Evolutionary conservation across 345 rosid species (phyloP), one percentile per base, ranked within the genome.

Genomic region (Punica granatum): DNA sequence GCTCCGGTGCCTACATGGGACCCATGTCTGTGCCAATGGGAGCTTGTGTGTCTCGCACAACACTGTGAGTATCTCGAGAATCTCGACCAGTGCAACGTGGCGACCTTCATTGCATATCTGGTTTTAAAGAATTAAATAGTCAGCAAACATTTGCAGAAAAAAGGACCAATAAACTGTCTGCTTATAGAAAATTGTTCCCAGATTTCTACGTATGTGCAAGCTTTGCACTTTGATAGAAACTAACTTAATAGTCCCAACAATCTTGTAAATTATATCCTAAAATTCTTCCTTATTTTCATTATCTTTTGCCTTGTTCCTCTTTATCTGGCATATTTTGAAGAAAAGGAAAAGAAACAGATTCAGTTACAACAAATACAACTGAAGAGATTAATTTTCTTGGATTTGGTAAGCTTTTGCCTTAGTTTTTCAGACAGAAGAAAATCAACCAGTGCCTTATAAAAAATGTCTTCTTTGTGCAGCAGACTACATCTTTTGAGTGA

Each of bases 1-100:
- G 65, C 85, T 87, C 10, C 96, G 90, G 73, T 90, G 97, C 88
- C 82, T 81, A 82, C 98, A 93, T 25, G 98, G 94, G 46, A 93
- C 85, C 98, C 98, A 93, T 39, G 98, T 93, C 84, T 93, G 98
- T 73, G 98, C 98, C 84, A 93, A 69, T 68, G 97, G 97, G 41
- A 93, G 77, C 70, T 90, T 90, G 73, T 88, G 82, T 21, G 90
- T 86, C 81, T 93, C 98, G 26, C 98, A 90, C 8, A 84, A 83
- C 69, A 82, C 87, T 1, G 97, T 84, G 74, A 90, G 73, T 74
- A 93, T 87, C 92, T 93, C 97, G 75, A 88, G 77, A 75, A 93
- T 93, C 70, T 90, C 97, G 62, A 90, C 86, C 73, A 93, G 75
- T 3, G 98, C 98, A 74, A 84, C 87, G 73, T 88, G 91, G 15